Conservation (phyloP, 441 rosid species). For the Mallotus repandus region DNA sequence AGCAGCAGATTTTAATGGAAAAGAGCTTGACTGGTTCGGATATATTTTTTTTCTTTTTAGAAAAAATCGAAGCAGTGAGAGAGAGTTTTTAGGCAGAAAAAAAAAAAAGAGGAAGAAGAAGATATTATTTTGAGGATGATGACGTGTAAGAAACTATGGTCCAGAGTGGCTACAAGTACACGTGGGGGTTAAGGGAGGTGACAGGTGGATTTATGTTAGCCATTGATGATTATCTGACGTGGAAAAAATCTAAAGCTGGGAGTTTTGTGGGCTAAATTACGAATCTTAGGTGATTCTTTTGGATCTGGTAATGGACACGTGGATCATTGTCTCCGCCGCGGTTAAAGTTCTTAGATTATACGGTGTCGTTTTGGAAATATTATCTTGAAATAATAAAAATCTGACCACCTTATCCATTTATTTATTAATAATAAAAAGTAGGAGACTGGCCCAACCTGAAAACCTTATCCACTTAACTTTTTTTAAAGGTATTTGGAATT, state of each 20-base stretch:
- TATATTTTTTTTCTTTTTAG: not conserved
- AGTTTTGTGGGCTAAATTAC: constrained; percentile 15
- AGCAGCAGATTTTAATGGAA: too few species aligned
- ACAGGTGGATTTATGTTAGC: constrained; percentile 22
- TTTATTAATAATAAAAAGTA: too few species aligned
- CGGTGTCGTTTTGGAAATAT: too few species aligned
- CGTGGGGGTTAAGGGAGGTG: constrained; percentile 17
- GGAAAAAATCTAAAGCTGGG: constrained; percentile 48
- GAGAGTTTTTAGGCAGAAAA: constrained; percentile 16
- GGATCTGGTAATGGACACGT: constrained; percentile 30
- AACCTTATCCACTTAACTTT: too few species aligned
- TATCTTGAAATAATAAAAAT: too few species aligned
- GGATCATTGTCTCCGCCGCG: not conserved
- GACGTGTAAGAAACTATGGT: constrained; percentile 30
- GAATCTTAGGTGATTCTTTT: constrained; percentile 26
- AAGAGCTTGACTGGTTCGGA: constrained; percentile 20
- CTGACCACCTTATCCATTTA: too few species aligned
- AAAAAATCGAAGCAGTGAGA: constrained; percentile 15
- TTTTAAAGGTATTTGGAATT: too few species aligned
- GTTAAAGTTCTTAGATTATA: too few species aligned
- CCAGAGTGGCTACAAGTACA: constrained; percentile 19
- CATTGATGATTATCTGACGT: constrained; percentile 27
- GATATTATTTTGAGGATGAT: not conserved
- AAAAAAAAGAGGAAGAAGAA: not conserved
- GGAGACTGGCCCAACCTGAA: too few species aligned